phyloP scores from a whole-genome alignment of 2,329 filamentous ascomycete genomes.

The Colletotrichum karsti region DNA sequence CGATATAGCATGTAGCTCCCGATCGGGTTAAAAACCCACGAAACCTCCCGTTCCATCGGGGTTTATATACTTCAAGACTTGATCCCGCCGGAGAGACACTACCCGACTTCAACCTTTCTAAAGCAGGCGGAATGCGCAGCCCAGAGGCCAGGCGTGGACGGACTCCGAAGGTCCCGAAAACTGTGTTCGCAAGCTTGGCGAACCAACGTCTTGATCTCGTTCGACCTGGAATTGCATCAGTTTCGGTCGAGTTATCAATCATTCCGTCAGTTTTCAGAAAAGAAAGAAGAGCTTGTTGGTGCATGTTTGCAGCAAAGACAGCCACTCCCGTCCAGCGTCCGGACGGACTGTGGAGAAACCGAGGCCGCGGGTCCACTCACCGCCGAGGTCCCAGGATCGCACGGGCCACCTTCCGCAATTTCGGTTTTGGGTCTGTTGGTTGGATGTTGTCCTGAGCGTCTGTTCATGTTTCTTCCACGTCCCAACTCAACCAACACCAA shows the following conservation, averaged over 20 bases:
- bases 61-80: too few species aligned
- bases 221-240: neutral
- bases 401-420: conserved; percentile 6
- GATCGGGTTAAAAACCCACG: too few species aligned
- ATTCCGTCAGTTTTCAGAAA: neutral
- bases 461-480: neutral
- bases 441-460: neutral
- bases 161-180: neutral
- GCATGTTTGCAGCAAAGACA: neutral
- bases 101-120: neutral
- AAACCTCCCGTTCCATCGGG: too few species aligned
- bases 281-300: neutral
- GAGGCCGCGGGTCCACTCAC: neutral
- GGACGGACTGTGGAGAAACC: conserved; percentile 7
- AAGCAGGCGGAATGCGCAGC: neutral
- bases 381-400: neutral
- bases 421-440: conserved; percentile 14
- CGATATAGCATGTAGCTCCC: too few species aligned
- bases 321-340: neutral
- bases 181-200: neutral
- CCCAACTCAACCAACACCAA: conserved; percentile 1
- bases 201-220: neutral
- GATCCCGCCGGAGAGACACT: neutral
- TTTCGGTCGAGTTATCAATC: neutral
- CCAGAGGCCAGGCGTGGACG: neutral